These are phyloP conservation scores for Tieghemiomyces parasiticus DNA, from an alignment of 192 early-diverging fungal genomes.

Conservation along the genomic window DNA sequence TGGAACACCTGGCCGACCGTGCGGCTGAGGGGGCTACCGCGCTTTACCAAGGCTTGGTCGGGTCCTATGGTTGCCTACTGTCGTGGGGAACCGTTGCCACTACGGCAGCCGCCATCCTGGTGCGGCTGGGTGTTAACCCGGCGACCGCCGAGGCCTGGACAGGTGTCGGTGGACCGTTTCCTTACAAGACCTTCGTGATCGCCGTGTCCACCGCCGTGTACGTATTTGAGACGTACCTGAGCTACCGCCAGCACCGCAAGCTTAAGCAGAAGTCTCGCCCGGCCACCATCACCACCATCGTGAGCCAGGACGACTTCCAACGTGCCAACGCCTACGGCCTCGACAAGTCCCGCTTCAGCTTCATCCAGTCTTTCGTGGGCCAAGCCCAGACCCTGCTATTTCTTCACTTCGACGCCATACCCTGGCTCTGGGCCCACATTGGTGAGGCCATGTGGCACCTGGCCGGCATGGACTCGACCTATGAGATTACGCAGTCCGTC, in stretches of 20 bases:
- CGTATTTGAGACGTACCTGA: slow-evolving; percentile 68
- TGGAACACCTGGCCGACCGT: background rate
- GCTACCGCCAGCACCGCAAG: slow-evolving; percentile 59
- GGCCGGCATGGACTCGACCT: slow-evolving; percentile 40
- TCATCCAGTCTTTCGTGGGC: slow-evolving; percentile 43
- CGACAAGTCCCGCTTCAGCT: slow-evolving; percentile 67
- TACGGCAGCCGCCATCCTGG: background rate
- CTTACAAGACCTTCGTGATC: slow-evolving; percentile 72
- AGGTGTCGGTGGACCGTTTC: slow-evolving; percentile 18
- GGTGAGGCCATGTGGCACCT: slow-evolving; percentile 32
- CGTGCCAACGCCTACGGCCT: slow-evolving; percentile 75
- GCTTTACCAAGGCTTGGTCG: background rate
- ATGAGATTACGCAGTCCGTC: slow-evolving; percentile 76
- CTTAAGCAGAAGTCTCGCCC: slow-evolving; percentile 54
- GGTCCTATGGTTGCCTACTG: too few species aligned
- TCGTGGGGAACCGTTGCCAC: too few species aligned
- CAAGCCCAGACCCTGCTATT: slow-evolving; percentile 52
- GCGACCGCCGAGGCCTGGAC: background rate
- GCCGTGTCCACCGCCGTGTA: slow-evolving; percentile 55
- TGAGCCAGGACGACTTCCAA: slow-evolving; percentile 59
- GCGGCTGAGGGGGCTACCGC: background rate
- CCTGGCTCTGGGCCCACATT: slow-evolving; percentile 51
- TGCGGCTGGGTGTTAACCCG: background rate
- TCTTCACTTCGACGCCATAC: slow-evolving; percentile 53
- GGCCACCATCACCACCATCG: slow-evolving; percentile 45